A percentile compares a stretch with the other conserved stretches of the same genome.
These are phyloP conservation scores for Hsuehochloa calcarea DNA, from an alignment of 176 grass and related monocot genomes.

Conservation along the genomic window DNA sequence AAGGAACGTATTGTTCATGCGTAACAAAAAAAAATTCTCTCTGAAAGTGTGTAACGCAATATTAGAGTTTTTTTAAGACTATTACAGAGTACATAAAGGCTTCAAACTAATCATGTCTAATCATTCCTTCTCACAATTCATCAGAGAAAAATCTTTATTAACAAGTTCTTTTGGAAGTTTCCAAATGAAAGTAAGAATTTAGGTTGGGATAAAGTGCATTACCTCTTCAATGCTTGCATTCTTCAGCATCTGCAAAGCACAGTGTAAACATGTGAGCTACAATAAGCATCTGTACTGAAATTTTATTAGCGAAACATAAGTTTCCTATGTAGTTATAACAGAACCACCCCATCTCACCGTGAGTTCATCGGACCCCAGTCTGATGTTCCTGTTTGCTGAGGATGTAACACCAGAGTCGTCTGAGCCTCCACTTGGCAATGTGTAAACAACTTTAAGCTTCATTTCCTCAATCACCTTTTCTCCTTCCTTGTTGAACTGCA, in stretches of 20 bases:
- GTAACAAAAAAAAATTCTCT: too few species aligned
- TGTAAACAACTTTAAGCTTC: slow-evolving; percentile 92
- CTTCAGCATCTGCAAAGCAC: slow-evolving; percentile 70
- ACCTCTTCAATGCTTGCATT: slow-evolving; percentile 82
- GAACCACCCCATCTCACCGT: slow-evolving; percentile 44
- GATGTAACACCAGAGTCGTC: slow-evolving; percentile 67
- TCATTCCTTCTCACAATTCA: slow-evolving; percentile 3
- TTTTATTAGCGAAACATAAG: neutral
- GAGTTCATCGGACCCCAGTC: slow-evolving; percentile 50
- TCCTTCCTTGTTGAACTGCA: slow-evolving; percentile 85
- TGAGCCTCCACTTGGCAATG: slow-evolving; percentile 37
- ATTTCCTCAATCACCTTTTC: slow-evolving; percentile 91
- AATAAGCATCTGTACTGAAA: slow-evolving; percentile 21
- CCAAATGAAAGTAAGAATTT: slow-evolving; percentile 1
- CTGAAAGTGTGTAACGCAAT: neutral
- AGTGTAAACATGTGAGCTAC: slow-evolving; percentile 29
- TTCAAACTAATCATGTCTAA: neutral
- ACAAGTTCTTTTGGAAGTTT: slow-evolving; percentile 13
- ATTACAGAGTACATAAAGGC: neutral
- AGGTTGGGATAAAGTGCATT: slow-evolving; percentile 6
- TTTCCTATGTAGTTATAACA: neutral
- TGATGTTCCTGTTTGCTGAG: slow-evolving; percentile 44
- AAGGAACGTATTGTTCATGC: neutral
- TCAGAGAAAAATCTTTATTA: neutral
- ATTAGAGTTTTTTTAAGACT: too few species aligned